Percentiles rank a stretch among this genome's conserved stretches.
Evolutionary conservation across 202 grass and related monocot genomes (phyloP).

Genomic region (Panicum hallii): DNA sequence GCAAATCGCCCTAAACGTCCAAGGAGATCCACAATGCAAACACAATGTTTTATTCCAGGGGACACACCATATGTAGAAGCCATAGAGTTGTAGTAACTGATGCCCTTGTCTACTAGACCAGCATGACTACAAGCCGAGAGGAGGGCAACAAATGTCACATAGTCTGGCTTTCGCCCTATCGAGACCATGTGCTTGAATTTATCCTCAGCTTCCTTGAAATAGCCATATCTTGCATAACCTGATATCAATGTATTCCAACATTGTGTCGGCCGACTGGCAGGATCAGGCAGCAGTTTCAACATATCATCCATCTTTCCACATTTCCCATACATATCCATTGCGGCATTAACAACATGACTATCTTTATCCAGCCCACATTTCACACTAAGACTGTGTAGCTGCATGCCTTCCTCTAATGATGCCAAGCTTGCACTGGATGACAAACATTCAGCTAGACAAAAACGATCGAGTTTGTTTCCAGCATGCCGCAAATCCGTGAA

Average conservation of each 20-base stretch:
- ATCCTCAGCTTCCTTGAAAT: conserved; percentile 75
- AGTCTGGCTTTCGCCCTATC: conserved; percentile 62
- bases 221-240: conserved; percentile 71
- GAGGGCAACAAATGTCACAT: conserved; percentile 77
- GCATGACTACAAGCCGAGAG: conserved; percentile 84
- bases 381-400: conserved; percentile 69
- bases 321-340: conserved; percentile 93
- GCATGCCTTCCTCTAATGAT: conserved; percentile 87
- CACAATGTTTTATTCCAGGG: conserved; percentile 85
- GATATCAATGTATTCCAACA: conserved; percentile 93
- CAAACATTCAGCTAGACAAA: conserved; percentile 70
- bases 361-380: conserved; percentile 69
- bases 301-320: conserved; percentile 80
- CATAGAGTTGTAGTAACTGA: conserved; percentile 73
- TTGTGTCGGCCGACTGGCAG: conserved; percentile 56
- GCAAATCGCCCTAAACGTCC: conserved; percentile 67
- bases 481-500: conserved; percentile 60
- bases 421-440: conserved; percentile 72
- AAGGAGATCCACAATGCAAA: conserved; percentile 84
- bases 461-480: conserved; percentile 66
- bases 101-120: conserved; percentile 69
- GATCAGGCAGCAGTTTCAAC: conserved; percentile 63
- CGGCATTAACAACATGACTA: conserved; percentile 70
- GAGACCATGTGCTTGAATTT: conserved; percentile 73
- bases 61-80: conserved; percentile 58